Base-by-base conservation (phyloP, 179 eudicot species). In the Dionaea muscipula region DNA sequence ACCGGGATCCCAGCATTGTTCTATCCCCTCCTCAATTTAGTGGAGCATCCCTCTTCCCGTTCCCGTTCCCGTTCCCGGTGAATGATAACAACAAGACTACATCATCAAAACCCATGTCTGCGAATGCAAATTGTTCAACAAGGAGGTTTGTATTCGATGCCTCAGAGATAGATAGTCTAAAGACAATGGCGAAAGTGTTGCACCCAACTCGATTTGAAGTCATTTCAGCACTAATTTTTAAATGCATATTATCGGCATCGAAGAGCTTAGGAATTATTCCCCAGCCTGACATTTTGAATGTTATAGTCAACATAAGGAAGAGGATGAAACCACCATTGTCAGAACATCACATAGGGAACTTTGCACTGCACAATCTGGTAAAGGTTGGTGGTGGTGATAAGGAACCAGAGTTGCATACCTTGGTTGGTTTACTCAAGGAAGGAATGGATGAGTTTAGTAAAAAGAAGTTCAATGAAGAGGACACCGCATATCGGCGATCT, bases 311-410 rank as follows among this genome's bases (percentile, higher is more conserved):
- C 51, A 12, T 47, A 23, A 22, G 31, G 26, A 22, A 23, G 0
- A 22, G 47, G 20, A 18, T 43, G 21, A 43, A 4, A 17, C 47
- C 47, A 10, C 21, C 47, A n/a, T n/a, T 43, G 47, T 8, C 47
- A 6, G 47, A 43, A 16, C 0, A 10, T 43, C 1, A 5, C 47
- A 18, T 43, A 5, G 47, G 51, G 2, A 47, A 25, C 22, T 45
- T 45, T 31, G 68, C 68, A 0, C 0, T 51, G 1, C 68, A 64
- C 36, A 57, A 57, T 64, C 40, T 64, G 35, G 51, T 57, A 23
- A 20, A 49, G 12, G 13, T 51, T 24, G 1, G 6, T 1, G n/a
- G n/a, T 31, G 5, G 35, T 31, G 26, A 8, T 35, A 5, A 9
- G 16, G 36, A 64, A 19, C 15, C 23, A 5, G 47, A 19, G 14